Conservation (phyloP, 1,284 basidiomycete species). For the Polyporus tsugae region DNA sequence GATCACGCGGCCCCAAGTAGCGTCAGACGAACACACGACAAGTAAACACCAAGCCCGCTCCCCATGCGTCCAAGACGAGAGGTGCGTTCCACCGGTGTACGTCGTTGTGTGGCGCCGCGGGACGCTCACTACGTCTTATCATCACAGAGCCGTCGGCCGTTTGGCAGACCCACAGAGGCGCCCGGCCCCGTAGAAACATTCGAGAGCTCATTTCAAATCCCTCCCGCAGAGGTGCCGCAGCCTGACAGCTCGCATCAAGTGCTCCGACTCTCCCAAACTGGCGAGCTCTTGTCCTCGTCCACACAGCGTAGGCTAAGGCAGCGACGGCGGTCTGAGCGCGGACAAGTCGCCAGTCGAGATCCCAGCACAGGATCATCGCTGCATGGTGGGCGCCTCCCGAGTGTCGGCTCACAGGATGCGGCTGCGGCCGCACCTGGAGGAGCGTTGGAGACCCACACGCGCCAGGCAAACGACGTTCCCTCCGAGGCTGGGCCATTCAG, state of each 20-base stretch:
- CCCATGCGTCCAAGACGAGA: slow-evolving; percentile 17
- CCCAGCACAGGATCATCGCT: slow-evolving; percentile 11
- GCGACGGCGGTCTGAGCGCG: slow-evolving; percentile 5
- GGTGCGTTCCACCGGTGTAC: slow-evolving; percentile 15
- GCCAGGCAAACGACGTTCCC: not conserved
- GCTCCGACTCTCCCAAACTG: not conserved
- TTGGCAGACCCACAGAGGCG: slow-evolving; percentile 28
- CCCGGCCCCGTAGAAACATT: slow-evolving; percentile 31
- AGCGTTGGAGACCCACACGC: not conserved
- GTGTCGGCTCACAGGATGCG: slow-evolving; percentile 12
- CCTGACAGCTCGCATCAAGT: slow-evolving; percentile 19
- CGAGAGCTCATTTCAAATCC: slow-evolving; percentile 24
- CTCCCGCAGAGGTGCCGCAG: slow-evolving; percentile 7
- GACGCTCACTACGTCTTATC: slow-evolving; percentile 10
- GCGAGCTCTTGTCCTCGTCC: not conserved
- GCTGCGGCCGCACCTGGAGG: slow-evolving; percentile 9
- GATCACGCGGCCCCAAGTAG: slow-evolving; percentile 9
- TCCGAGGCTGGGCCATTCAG: not conserved
- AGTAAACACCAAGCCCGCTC: too few relatives aligned
- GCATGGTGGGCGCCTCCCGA: slow-evolving; percentile 17
- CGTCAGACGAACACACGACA: not conserved
- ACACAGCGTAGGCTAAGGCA: not conserved
- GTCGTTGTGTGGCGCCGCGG: slow-evolving; percentile 9
- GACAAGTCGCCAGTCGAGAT: not conserved
- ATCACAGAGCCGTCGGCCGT: slow-evolving; percentile 29